These are phyloP conservation scores for Paecilomyces variotii DNA, from an alignment of 2,329 filamentous ascomycete genomes.

Conservation along the genomic window DNA sequence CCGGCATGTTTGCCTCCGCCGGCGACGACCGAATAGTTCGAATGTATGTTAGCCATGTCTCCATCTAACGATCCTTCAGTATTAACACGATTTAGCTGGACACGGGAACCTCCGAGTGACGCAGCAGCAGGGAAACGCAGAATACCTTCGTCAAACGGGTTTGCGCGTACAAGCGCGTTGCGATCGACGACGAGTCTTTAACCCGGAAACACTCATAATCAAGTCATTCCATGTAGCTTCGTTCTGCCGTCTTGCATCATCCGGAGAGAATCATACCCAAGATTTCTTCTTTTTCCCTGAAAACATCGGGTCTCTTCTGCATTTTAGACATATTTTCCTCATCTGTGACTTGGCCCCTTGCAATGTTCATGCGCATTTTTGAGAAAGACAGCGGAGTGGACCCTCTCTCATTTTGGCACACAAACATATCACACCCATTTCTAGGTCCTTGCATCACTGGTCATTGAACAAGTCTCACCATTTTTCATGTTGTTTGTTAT, in stretches of 20 bases:
- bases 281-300: neutral
- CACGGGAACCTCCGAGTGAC: slow-evolving; percentile 21
- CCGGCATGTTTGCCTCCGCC: slow-evolving; percentile 2
- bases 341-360: neutral
- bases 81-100: slow-evolving; percentile 21
- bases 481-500: neutral
- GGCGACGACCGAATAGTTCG: slow-evolving; percentile 79
- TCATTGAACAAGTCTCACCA: neutral
- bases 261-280: neutral
- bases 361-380: neutral
- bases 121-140: slow-evolving; percentile 18
- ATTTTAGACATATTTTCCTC: neutral
- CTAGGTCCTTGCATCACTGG: neutral
- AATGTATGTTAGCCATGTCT: slow-evolving; percentile 56
- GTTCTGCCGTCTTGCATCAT: neutral
- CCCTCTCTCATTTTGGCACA: neutral
- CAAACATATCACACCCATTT: neutral
- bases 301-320: neutral
- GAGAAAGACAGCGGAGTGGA: neutral
- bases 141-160: slow-evolving; percentile 24
- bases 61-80: neutral
- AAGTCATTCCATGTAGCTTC: neutral
- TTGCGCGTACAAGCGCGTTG: slow-evolving; percentile 33
- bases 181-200: slow-evolving; percentile 30
- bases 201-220: neutral